Evolutionary conservation across 1,284 basidiomycete genomes (phyloP), one percentile per base, ranked within the genome.

Genomic region (Sanghuangporus weigelae): DNA sequence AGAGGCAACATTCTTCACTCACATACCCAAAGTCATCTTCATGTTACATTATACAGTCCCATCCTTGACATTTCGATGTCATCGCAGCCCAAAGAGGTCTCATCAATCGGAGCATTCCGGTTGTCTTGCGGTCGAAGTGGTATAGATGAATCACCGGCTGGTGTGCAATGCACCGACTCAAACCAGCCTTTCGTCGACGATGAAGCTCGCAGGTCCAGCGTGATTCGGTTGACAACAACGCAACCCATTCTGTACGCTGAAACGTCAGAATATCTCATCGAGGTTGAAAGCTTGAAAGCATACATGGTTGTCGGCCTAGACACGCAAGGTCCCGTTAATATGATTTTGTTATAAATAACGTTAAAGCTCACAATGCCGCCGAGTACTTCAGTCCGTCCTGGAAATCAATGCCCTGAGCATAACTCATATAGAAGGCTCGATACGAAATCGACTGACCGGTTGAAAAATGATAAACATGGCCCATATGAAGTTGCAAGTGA

Each of bases 401-500:
- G 14, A n/a, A 16, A 46, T n/a, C 16, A 46, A 16, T 26, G 26
- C 26, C 26, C 26, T 26, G 11, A 46, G 16, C 10, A 42, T 12
- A 42, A 7, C 5, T n/a, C 44, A 46, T 3, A 46, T 8, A n/a
- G 21, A 1, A 14, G 7, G 44, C 7, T 14, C 16, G 44, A n/a
- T 11, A 19, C 16, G 21, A 46, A 14, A 7, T n/a, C 7, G 14
- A 38, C 35, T 57, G 14, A 57, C 55, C 7, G 55, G 55, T 21
- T 38, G 38, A 36, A 57, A 57, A 19, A 57, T 57, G 35, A 57
- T 57, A 38, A 57, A 40, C 55, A 57, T 40, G 11, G 55, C 55
- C 55, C 55, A 57, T 2, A 26, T 42, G 42, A 57, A 42, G 42
- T 57, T 57, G 11, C 16, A 39, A 7, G 55, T 38, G 16, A 57